Base-by-base conservation (phyloP, 305 asterid genomes). In the Ajuga reptans region DNA sequence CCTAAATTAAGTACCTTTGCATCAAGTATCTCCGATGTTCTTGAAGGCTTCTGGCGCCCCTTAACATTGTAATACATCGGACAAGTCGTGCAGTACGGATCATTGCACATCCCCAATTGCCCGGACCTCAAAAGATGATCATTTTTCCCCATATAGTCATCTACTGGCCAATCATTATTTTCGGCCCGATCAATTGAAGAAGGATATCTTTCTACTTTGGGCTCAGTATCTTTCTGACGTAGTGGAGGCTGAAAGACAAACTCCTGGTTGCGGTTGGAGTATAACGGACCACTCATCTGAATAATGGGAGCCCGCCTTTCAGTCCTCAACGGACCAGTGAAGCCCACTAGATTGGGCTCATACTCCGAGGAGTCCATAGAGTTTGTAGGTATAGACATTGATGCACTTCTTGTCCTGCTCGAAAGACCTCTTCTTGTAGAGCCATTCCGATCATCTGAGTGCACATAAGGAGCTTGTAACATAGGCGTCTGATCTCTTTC, bases 291-390 rank as follows among this genome's bases (percentile, higher is more conserved):
- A 56, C 82, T 89, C 92, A 82, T 86, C 72, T 87, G 95, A 73
- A 75, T 58, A 64, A 61, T 41, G 12, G 89, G 41, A 58, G 77
- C 73, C 65, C 72, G 82, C 66, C 78, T 77, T 53, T 79, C 81
- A 66, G 51, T 84, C 73, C 78, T 84, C 77, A 90, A 71, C 6
- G 98, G 95, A 71, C 94, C 97, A n/a, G 97, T 90, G 77, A 84
- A 80, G 3, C 89, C 87, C 66, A 78, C 78, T 11, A 76, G 78
- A 67, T 54, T 78, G 72, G 61, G 82, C 73, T 83, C 85, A 17
- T 80, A 69, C 58, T 72, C 88, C 29, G 75, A 78, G 39, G 86
- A 79, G 45, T 85, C 86, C 72, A 47, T 5, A 29, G 82, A 72
- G 81, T 77, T 75, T 64, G 69, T 59, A 14, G 90, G 90, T 56